Base-by-base conservation (phyloP, 2,329 filamentous ascomycete genomes). In the Venturia effusa region DNA sequence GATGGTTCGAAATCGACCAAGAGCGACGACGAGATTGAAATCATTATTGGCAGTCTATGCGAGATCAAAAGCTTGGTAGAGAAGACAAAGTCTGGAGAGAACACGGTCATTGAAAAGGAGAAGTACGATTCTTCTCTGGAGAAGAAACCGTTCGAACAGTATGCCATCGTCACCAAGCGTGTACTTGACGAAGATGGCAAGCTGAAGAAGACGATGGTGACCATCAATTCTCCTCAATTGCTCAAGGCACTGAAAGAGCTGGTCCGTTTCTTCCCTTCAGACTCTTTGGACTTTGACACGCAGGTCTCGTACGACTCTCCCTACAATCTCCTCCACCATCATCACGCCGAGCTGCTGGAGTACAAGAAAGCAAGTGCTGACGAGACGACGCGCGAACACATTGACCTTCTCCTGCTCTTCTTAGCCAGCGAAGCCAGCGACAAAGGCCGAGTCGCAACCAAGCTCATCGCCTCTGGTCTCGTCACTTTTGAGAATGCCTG, bases 251-350 rank as follows among this genome's bases (percentile, higher is more conserved):
- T 83, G 4, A 73, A 72, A 34, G 79, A 80, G 15, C 75, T 82
- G 5, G 74, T 83, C 7, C 73, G 71, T 30, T 82, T 81, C 67
- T 82, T 81, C 66, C 79, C 79, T 3, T 72, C 67, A 2, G 66
- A 70, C 13, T 62, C 69, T 3, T 48, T 68, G 13, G 66, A 74
- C 45, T 72, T 75, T 64, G 72, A 71, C 51, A 73, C 68, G 24
- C 57, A 65, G 3, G 71, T 79, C 63, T 69, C 68, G 32, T 73
- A 83, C 66, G 72, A 72, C 22, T 75, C 76, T 4, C 82, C 81
- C 1, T 83, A 81, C 67, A 71, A 71, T 6, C 71, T 80, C n/a
- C 72, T 84, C 17, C 73, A 79, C 55, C 80, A 83, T 65, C 77
- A 81, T 67, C 74, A 74, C 15, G 68, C 70, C 2, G 78, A 77